These are phyloP conservation scores for Pilasporangium apinafurcum DNA, from an alignment of 352 stramenopile genomes.

Conservation along the genomic window DNA sequence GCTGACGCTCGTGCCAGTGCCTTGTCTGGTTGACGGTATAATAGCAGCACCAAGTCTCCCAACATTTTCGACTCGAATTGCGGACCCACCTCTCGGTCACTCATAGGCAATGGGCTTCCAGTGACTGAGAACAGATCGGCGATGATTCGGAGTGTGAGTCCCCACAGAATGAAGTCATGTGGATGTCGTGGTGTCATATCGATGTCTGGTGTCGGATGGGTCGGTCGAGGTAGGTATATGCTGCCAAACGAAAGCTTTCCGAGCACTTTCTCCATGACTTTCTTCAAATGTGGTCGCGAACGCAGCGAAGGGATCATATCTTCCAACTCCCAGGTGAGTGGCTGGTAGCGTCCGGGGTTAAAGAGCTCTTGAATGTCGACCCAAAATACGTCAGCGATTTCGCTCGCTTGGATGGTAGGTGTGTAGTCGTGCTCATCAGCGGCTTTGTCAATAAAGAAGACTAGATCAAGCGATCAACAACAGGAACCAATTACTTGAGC, in stretches of 20 bases:
- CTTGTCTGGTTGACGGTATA: constrained; percentile 43
- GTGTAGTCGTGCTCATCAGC: constrained; percentile 40
- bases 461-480: constrained; percentile 13
- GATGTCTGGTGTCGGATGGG: constrained; percentile 23
- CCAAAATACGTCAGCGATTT: constrained; percentile 81
- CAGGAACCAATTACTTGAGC: background rate
- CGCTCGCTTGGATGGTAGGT: constrained; percentile 44
- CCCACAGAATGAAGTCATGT: constrained; percentile 83
- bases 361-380: constrained; percentile 77
- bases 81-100: constrained; percentile 32
- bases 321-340: constrained; percentile 50
- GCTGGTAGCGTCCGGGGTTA: constrained; percentile 44
- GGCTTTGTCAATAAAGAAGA: constrained; percentile 64
- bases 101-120: constrained; percentile 37
- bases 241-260: constrained; percentile 58
- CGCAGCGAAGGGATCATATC: constrained; percentile 41
- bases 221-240: constrained; percentile 72
- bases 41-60: constrained; percentile 43
- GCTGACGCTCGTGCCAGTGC: constrained; percentile 34
- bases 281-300: constrained; percentile 22
- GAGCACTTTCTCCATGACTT: constrained; percentile 23
- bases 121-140: constrained; percentile 37
- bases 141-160: constrained; percentile 70
- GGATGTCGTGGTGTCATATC: constrained; percentile 31
- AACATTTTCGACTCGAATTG: constrained; percentile 51